Evolutionary conservation across 306 rosid species (phyloP).

Genomic region (Pueraria montana): DNA sequence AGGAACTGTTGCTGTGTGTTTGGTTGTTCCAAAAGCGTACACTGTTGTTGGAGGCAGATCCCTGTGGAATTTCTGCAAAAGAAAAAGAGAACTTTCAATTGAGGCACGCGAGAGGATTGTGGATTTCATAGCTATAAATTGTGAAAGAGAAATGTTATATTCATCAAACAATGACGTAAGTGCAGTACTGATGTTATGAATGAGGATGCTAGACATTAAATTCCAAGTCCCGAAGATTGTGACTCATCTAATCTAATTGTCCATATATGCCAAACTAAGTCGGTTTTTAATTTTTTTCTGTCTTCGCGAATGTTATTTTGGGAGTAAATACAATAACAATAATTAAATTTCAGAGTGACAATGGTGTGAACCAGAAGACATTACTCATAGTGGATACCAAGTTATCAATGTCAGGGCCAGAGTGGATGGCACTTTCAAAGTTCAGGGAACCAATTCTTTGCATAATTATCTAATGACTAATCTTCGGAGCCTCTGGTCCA

Average conservation of each 20-base stretch:
- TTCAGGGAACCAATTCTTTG: slow-evolving; percentile 19
- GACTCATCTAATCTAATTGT: neutral
- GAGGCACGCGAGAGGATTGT: neutral
- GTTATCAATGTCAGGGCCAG: neutral
- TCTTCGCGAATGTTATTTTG: no score
- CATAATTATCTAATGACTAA: neutral
- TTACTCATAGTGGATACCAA: slow-evolving; percentile 15
- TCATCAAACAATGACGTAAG: neutral
- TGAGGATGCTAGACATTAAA: neutral
- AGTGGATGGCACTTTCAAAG: slow-evolving; percentile 48
- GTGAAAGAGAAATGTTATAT: neutral
- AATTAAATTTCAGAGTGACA: no score
- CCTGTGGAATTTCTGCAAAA: slow-evolving; percentile 78
- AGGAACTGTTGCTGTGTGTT: slow-evolving; percentile 67
- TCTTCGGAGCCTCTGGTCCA: slow-evolving; percentile 30
- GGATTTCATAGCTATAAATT: neutral
- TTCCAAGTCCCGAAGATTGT: neutral
- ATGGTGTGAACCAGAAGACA: slow-evolving; percentile 3
- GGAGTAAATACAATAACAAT: no score
- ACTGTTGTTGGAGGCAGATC: slow-evolving; percentile 76
- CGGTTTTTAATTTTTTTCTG: no score
- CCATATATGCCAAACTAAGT: neutral
- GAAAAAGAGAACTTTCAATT: neutral
- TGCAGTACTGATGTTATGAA: neutral
- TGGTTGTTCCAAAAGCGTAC: slow-evolving; percentile 68